Evolutionary conservation across 352 stramenopile genomes (phyloP), one percentile per base, ranked within the genome.

Genomic region (Blastocystis sp.): DNA sequence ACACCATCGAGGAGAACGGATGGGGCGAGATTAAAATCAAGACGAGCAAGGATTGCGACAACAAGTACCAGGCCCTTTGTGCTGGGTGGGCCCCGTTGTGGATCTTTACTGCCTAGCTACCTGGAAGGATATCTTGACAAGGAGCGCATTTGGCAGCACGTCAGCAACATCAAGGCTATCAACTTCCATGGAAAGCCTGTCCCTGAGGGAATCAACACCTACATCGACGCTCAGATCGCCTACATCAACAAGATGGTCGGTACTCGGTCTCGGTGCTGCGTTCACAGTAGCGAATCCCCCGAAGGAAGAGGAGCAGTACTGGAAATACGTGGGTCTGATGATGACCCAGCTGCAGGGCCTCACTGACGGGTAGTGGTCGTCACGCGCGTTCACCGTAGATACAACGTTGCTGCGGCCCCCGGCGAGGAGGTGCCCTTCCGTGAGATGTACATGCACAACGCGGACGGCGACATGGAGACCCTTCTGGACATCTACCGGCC

Each of bases 401-500:
- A 74, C 64, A 86, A 86, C 53, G n/a, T 2, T 11, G 40, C 28
- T 19, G 41, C 41, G 34, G 43, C 17, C 48, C 17, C 43, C 2
- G 43, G 43, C 34, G 14, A 86, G 48, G 17, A 28, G 41, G 43
- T 86, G 17, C 52, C 76, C 41, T 86, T 86, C 61, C 61, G 61
- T 2, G 56, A 74, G 11, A 59, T 86, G 64, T 86, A 86, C 64
- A 86, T 86, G 76, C 76, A 86, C 64, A 86, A 86, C 45, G 64
- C 61, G 10, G 76, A 86, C 48, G 76, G 76, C 10, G 76, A 86
- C 38, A 86, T 86, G 76, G 76, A 86, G 43, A 86, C 76, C 2
- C 64, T 86, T 21, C n/a, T 86, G 38, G 76, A 86, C 53, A 86
- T 86, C 19, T 86, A 62, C 61, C 23, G 28, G 11, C 61, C 61